A percentile compares a stretch with the other conserved stretches of the same genome.
phyloP scores from a whole-genome alignment of 2,329 filamentous ascomycete species.

The Aspergillus niger region DNA sequence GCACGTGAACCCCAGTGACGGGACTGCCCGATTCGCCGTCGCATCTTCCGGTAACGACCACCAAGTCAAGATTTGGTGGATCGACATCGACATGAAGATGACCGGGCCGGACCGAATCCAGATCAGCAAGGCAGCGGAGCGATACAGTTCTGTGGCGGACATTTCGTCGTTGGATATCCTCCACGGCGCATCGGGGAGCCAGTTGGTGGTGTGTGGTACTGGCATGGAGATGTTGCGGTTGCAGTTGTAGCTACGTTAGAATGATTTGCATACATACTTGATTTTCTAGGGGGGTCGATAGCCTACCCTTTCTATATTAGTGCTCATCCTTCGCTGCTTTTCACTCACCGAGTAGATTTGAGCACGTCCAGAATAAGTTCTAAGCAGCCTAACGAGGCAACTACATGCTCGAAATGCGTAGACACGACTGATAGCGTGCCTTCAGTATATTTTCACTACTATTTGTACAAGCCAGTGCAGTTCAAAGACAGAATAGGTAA shows the following conservation, averaged over 20 bases:
- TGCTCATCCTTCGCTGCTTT: no score
- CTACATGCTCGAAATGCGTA: no score
- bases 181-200: slow-evolving; percentile 13
- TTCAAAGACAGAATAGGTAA: no score
- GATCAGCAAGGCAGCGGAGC: slow-evolving; percentile 30
- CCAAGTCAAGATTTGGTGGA: slow-evolving; percentile 47
- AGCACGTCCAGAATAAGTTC: no score
- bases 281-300: no score
- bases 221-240: slow-evolving; percentile 50
- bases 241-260: neutral
- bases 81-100: slow-evolving; percentile 32
- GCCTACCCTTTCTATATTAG: no score
- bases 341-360: no score
- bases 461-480: no score
- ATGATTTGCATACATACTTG: slow-evolving; percentile 4
- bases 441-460: no score
- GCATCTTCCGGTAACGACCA: slow-evolving; percentile 51
- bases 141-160: slow-evolving; percentile 57
- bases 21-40: slow-evolving; percentile 25
- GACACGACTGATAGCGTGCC: no score
- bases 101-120: slow-evolving; percentile 24
- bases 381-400: no score
- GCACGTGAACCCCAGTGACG: slow-evolving; percentile 7
- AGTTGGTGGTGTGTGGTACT: slow-evolving; percentile 51
- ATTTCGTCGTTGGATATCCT: slow-evolving; percentile 54